Evolutionary conservation across 306 rosid species (phyloP), one percentile per base, ranked within the genome.

Genomic region (Malus sieversii): DNA sequence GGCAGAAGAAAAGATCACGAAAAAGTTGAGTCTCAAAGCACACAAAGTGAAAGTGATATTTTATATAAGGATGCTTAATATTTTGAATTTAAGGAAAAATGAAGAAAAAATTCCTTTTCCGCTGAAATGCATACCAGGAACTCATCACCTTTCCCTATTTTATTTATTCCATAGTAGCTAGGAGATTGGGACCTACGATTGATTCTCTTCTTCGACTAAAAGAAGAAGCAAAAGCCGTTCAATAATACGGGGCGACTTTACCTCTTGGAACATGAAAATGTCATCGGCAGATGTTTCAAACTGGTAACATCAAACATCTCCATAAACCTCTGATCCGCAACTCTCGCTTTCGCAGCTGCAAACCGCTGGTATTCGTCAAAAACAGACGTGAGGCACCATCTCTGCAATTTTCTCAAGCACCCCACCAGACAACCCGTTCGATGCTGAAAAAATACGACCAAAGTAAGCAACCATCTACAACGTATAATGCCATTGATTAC

Each of bases 371-470:
- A 96, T 84, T 96, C 99, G 15, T 89, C 93, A 74, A 96, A 92
- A 3, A 96, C 88, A 32, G 99, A 96, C 40, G 99, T 77, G 71
- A 96, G 88, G 77, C 99, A 92, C 99, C 99, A 96, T 72, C 82
- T 88, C 77, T 96, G 99, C 82, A 92, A 46, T 74, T 92, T 96
- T 78, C 99, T 90, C 74, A 90, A 80, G 89, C 99, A 96, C 72
- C 99, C 99, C n/a, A 96, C 99, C 1, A 96, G 68, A 45, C 99
- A 96, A 77, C 99, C 99, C 10, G 99, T 96, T 81, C 99, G 96
- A 78, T 96, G 99, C 99, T 96, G 92, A 71, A 79, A 32, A 79
- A 29, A 71, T 46, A 66, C 10, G 46, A 70, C 51, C 30, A 72
- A 77, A 69, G 42, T 23, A 64, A 74, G 14, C 68, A 73, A 78